phyloP scores from a whole-genome alignment of 2,329 filamentous ascomycete genomes.

The Diaporthe eres region DNA sequence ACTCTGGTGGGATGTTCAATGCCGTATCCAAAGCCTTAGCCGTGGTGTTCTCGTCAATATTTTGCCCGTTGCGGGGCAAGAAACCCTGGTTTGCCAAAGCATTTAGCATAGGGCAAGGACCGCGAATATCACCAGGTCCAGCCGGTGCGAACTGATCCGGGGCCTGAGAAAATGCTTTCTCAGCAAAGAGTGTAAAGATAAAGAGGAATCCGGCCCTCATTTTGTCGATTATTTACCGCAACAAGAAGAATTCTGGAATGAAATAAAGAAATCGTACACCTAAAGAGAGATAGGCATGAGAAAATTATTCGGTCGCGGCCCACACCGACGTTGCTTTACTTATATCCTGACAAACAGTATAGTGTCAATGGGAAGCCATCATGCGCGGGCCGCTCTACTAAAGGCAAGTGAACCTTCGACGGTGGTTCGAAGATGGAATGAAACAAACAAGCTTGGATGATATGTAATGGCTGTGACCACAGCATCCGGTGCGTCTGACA shows the following conservation, averaged over 20 bases:
- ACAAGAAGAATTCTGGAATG: not conserved
- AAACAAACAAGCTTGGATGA: conserved; percentile 24
- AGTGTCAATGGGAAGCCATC: not conserved
- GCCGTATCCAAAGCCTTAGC: conserved; percentile 55
- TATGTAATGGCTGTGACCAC: conserved; percentile 5
- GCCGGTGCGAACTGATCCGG: conserved; percentile 22
- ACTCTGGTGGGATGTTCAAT: conserved; percentile 58
- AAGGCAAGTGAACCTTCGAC: not conserved
- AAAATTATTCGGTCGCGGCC: no score
- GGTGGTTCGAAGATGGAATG: conserved; percentile 9
- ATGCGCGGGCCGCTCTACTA: not conserved
- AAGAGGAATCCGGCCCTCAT: conserved; percentile 19
- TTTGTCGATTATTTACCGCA: not conserved
- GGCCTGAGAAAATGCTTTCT: conserved; percentile 26
- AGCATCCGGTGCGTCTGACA: conserved; percentile 1
- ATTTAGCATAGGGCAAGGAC: conserved; percentile 66
- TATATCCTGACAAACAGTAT: not conserved
- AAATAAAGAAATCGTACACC: not conserved
- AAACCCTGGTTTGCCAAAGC: conserved; percentile 65
- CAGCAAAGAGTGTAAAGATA: not conserved
- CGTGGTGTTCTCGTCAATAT: conserved; percentile 56
- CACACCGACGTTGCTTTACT: not conserved
- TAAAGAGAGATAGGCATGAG: not conserved
- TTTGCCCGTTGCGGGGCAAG: conserved; percentile 60
- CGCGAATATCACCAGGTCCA: conserved; percentile 47